phyloP scores from a whole-genome alignment of 495 filamentous ascomycete genomes.

The Penicillium dipodomyicola region DNA sequence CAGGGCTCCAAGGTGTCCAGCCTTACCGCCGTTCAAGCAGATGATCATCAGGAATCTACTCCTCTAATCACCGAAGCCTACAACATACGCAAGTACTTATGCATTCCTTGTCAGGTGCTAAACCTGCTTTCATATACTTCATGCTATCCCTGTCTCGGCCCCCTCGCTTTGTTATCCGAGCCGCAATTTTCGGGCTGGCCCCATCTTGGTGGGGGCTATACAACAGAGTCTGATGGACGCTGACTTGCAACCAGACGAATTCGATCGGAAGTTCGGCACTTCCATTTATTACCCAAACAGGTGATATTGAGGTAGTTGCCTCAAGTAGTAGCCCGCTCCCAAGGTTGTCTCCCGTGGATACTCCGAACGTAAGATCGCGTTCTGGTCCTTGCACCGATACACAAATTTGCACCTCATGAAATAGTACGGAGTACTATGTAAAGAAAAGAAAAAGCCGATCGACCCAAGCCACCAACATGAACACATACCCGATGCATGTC shows the following conservation, averaged over 20 bases:
- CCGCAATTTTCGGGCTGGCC: conserved; percentile 22
- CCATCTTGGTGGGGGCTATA: background rate
- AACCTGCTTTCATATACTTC: conserved; percentile 10
- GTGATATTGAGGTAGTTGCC: background rate
- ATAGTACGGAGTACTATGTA: no score
- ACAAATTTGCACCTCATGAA: background rate
- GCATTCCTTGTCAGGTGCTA: background rate
- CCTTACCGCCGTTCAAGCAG: background rate
- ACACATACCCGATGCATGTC: background rate
- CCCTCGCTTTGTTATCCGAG: conserved; percentile 18
- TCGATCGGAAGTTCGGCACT: background rate
- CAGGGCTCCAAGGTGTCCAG: background rate
- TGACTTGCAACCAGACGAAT: background rate
- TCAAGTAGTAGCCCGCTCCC: background rate
- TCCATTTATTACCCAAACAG: background rate
- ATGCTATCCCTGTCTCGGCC: conserved; percentile 24
- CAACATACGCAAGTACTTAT: background rate
- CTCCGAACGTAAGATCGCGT: background rate
- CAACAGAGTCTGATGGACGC: conserved; percentile 1
- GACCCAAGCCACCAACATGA: background rate
- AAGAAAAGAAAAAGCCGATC: background rate
- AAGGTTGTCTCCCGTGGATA: background rate
- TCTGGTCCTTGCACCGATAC: background rate
- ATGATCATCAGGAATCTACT: background rate
- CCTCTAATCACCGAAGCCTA: conserved; percentile 1